These are phyloP conservation scores for Testicularia cyperi DNA, from an alignment of 1,284 basidiomycete species.

Conservation along the genomic window DNA sequence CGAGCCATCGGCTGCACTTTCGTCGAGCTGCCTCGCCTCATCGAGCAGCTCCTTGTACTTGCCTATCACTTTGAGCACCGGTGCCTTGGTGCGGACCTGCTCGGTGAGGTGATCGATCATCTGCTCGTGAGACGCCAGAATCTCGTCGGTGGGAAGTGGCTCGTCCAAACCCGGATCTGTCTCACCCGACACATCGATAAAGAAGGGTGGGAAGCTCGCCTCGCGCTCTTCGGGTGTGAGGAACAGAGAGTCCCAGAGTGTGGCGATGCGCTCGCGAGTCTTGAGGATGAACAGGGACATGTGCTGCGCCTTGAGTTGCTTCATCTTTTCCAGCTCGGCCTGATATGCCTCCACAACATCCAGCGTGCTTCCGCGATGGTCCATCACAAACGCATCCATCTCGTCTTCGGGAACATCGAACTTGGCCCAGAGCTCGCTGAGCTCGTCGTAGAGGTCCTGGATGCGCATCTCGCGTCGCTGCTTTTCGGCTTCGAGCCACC, in stretches of 20 bases:
- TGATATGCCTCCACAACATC: slow-evolving; percentile 77
- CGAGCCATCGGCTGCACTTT: slow-evolving; percentile 68
- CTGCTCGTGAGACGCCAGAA: slow-evolving; percentile 82
- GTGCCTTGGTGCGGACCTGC: slow-evolving; percentile 75
- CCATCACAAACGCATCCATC: slow-evolving; percentile 58
- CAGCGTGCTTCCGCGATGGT: slow-evolving; percentile 71
- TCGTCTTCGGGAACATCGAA: slow-evolving; percentile 57
- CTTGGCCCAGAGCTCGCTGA: slow-evolving; percentile 55
- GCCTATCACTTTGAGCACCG: slow-evolving; percentile 74
- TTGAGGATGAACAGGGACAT: slow-evolving; percentile 83
- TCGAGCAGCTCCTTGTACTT: slow-evolving; percentile 90
- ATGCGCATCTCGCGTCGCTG: slow-evolving; percentile 48
- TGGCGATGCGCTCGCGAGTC: slow-evolving; percentile 77
- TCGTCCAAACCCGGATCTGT: slow-evolving; percentile 28
- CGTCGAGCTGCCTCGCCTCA: slow-evolving; percentile 77
- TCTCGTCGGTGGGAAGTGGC: slow-evolving; percentile 50
- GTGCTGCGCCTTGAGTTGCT: slow-evolving; percentile 80
- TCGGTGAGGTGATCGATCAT: slow-evolving; percentile 79
- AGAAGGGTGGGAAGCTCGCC: slow-evolving; percentile 54
- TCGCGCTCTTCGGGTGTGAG: slow-evolving; percentile 77
- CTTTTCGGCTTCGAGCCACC: slow-evolving; percentile 51
- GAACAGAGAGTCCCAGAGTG: slow-evolving; percentile 84
- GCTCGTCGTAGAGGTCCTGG: slow-evolving; percentile 57
- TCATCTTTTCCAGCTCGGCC: slow-evolving; percentile 83
- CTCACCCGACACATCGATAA: slow-evolving; percentile 35